Base-by-base conservation (phyloP, 306 rosid genomes). In the Argentina anserina region DNA sequence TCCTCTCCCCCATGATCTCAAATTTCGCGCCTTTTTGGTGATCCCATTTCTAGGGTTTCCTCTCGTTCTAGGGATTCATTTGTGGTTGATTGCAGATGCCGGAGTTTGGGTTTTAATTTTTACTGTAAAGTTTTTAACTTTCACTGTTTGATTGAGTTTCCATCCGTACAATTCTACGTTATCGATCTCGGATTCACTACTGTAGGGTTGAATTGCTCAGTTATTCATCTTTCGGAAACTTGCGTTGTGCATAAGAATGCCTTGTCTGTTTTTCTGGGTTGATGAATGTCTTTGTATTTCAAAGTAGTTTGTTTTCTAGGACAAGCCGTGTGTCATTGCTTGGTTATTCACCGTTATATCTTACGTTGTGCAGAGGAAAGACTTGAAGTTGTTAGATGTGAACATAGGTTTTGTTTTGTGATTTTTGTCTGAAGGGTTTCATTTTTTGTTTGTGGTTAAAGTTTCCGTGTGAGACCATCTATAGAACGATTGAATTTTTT, bases 11-110 rank as follows among this genome's bases (percentile, higher is more conserved):
- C 5, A 4, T 9, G 47, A 46, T 73, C 70, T 73, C 39, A 15
- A 46, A 60, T 20, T 73, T 71, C 66, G 65, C 40, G 40, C 66
- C 75, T 55, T 11, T 20, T 39, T 39, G 26, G 6, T n/a, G 53
- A 40, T 40, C 12, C 65, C 40, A 2, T 11, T 49, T 37, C 52
- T 53, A 53, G 75, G 74, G 65, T 25, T 70, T 70, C 64, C 8
- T 0, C 28, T 36, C 33, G n/a, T 69, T 34, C 21, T 12, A 20
- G 60, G 21, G 52, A 42, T 66, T 66, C 15, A 1, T 6, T 25
- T 21, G 6, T 41, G 29, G 52, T 37, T 37, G 74, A 50, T 47
- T 37, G 47, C 74, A 1, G 1, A 14, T 0, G 3, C 10, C 64
- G 36, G 18, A 6, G 39, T 5, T 58, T 28, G 64, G 8, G 64